phyloP scores from a whole-genome alignment of 306 rosid genomes.

The Calophaca sinica region DNA sequence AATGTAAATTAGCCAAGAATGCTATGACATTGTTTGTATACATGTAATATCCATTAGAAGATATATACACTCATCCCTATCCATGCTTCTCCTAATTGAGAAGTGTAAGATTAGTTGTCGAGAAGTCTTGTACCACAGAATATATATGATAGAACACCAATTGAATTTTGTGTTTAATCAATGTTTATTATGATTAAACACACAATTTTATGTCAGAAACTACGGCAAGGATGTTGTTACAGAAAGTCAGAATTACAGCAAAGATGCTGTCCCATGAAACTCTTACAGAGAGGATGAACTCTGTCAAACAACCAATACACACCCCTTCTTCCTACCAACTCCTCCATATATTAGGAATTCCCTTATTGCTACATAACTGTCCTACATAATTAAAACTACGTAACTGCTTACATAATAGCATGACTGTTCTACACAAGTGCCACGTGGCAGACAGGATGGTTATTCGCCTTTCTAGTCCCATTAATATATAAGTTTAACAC shows the following conservation, averaged over 20 bases:
- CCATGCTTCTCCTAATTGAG: neutral
- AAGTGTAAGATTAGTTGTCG: neutral
- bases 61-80: neutral
- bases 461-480: too few relatives aligned
- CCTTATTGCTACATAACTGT: neutral
- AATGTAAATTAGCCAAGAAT: too few relatives aligned
- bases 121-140: neutral
- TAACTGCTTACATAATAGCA: too few relatives aligned
- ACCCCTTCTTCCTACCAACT: neutral
- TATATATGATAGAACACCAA: neutral
- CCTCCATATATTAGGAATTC: neutral
- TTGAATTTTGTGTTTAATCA: neutral
- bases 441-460: too few relatives aligned
- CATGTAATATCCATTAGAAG: neutral
- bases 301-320: neutral
- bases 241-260: neutral
- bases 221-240: neutral
- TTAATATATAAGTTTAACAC: too few relatives aligned
- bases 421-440: too few relatives aligned
- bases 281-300: neutral
- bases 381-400: too few relatives aligned
- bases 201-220: neutral
- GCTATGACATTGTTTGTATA: neutral
- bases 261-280: neutral
- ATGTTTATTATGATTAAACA: neutral